Base-by-base conservation (phyloP, 345 rosid genomes). In the Nasturtium officinale region DNA sequence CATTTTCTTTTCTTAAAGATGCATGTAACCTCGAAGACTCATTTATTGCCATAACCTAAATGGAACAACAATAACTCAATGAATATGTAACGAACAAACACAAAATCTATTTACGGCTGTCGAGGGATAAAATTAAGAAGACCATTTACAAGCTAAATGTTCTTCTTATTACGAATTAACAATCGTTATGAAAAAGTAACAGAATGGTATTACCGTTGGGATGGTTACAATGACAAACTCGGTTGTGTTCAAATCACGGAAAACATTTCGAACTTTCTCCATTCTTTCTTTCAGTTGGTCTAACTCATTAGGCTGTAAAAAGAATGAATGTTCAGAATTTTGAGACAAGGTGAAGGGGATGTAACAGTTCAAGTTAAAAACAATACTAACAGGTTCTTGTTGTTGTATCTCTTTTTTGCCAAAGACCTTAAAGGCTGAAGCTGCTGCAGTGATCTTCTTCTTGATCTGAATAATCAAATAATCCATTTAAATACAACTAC, bases 191-290 rank as follows among this genome's bases (percentile, higher is more conserved):
- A 71, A 51, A 38, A 48, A 71, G 62, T 12, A 15, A 61, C 35
- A 57, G 32, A 37, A 78, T 67, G 33, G 75, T 47, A 54, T 82
- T 89, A 91, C 97, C 80, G 91, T 83, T 59, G 97, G 97, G 82
- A 87, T 87, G 46, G 93, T 85, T 51, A 91, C 96, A 68, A 89
- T 87, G 80, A 89, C 73, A 82, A 91, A 91, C 77, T 89, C 93
- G 5, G 89, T 89, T 70, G 81, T 53, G 59, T 82, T 69, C 21
- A 78, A 67, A 73, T 85, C 85, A 21, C 75, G 87, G 71, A 91
- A 89, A 67, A 91, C 85, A 77, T 87, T 88, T 66, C 84, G 82
- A 57, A 91, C 90, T 84, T 83, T 88, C 76, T 72, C 78, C 91
- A 85, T 85, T 70, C 82, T 84, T 80, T 87, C 86, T 74, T 85